phyloP scores from a whole-genome alignment of 1,284 basidiomycete genomes.

The Cutaneotrichosporon sp. region DNA sequence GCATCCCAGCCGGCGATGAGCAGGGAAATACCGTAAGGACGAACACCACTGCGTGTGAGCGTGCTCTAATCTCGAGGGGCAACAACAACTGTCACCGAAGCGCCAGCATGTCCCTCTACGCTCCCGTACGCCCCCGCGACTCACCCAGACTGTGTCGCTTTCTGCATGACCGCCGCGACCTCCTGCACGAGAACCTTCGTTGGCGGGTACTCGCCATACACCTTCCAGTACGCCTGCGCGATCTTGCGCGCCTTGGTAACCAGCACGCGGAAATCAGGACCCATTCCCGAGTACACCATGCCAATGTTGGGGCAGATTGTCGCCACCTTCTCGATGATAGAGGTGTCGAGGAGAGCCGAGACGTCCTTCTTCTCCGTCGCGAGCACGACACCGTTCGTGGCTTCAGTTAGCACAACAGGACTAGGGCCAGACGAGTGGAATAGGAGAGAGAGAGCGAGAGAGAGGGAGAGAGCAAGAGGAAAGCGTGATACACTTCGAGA shows the following conservation, averaged over 20 bases:
- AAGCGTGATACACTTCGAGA: too few species aligned
- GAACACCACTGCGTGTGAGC: conserved; percentile 69
- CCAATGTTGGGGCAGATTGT: conserved; percentile 98
- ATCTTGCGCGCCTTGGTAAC: conserved; percentile 93
- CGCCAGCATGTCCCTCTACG: too few species aligned
- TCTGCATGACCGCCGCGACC: conserved; percentile 96
- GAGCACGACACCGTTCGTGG: conserved; percentile 97
- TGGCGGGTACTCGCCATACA: conserved; percentile 98
- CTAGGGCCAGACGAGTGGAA: too few species aligned
- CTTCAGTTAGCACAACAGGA: conserved; percentile 50
- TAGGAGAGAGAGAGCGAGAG: too few species aligned
- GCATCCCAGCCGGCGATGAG: conserved; percentile 94
- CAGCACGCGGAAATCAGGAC: conserved; percentile 93
- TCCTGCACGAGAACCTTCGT: conserved; percentile 95
- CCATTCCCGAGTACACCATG: conserved; percentile 99
- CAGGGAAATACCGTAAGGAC: conserved; percentile 94
- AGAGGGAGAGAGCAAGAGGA: too few species aligned
- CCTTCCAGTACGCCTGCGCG: conserved; percentile 98
- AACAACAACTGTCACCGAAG: too few species aligned
- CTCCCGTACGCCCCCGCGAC: neutral
- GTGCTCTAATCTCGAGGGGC: too few species aligned
- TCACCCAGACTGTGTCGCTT: conserved; percentile 96
- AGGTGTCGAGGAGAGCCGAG: conserved; percentile 94
- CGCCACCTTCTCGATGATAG: conserved; percentile 93
- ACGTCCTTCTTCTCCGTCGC: conserved; percentile 99